A percentile compares a stretch with the other conserved stretches of the same genome.
phyloP scores from a whole-genome alignment of 306 rosid genomes.

The Glycine tomentella region DNA sequence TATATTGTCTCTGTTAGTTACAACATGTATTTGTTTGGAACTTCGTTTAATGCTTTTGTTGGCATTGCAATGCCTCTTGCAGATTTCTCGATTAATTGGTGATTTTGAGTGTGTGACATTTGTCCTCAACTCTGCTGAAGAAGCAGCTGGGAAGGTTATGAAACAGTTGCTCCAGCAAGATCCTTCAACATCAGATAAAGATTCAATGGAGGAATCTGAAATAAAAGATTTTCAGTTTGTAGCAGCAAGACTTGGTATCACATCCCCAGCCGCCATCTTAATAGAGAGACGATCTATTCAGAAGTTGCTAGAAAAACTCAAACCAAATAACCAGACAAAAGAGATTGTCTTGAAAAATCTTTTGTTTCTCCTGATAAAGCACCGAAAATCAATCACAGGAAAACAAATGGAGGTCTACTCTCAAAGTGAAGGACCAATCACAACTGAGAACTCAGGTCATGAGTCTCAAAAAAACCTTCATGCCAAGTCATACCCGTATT shows the following conservation, averaged over 20 bases:
- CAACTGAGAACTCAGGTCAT: conserved; percentile 47
- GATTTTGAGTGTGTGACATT: conserved; percentile 65
- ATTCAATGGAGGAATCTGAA: conserved; percentile 60
- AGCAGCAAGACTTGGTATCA: conserved; percentile 66
- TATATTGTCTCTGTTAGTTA: conserved; percentile 1
- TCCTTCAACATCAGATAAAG: conserved; percentile 53
- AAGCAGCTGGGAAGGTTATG: conserved; percentile 73
- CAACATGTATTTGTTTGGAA: conserved; percentile 14
- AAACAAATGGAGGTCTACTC: conserved; percentile 53
- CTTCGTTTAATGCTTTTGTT: conserved; percentile 40
- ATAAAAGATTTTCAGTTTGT: conserved; percentile 68
- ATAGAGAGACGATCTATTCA: conserved; percentile 72
- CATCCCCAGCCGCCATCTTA: conserved; percentile 60
- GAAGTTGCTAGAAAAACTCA: conserved; percentile 59
- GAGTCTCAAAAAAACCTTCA: conserved; percentile 41
- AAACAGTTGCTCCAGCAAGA: conserved; percentile 59
- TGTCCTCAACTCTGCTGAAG: conserved; percentile 69
- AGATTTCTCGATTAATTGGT: conserved; percentile 75
- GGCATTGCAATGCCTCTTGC: conserved; percentile 50
- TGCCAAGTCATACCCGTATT: conserved; percentile 43
- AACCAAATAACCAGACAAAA: conserved; percentile 55
- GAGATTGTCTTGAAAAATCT: conserved; percentile 67
- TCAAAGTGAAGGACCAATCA: conserved; percentile 44
- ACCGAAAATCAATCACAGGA: conserved; percentile 50
- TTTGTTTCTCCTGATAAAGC: conserved; percentile 60